Percentiles rank a stretch among this genome's conserved stretches.
phyloP scores from a whole-genome alignment of 495 filamentous ascomycete species.

The Aspergillus carlsbadensis region DNA sequence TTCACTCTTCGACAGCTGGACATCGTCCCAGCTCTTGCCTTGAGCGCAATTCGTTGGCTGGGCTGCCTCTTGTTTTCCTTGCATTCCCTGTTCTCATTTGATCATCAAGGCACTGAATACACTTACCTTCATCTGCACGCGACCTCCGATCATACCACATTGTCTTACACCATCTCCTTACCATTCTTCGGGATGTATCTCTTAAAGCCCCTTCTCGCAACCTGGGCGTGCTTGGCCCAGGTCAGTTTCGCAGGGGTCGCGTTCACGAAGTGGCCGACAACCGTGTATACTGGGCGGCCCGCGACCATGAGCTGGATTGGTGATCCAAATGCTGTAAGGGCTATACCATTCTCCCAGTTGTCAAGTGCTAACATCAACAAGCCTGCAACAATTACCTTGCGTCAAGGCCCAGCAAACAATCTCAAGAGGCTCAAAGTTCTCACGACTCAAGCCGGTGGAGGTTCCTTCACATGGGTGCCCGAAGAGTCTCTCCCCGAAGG shows the following conservation, averaged over 20 bases:
- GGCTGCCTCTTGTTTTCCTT: not conserved
- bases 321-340: slow-evolving; percentile 29
- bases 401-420: slow-evolving; percentile 38
- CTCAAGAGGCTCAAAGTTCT: slow-evolving; percentile 42
- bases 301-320: slow-evolving; percentile 44
- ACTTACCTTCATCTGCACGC: not conserved
- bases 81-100: not conserved
- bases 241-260: slow-evolving; percentile 33
- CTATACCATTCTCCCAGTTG: not conserved
- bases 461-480: slow-evolving; percentile 43
- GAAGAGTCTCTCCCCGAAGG: slow-evolving; percentile 34
- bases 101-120: not conserved
- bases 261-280: slow-evolving; percentile 45
- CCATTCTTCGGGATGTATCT: slow-evolving; percentile 28
- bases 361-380: slow-evolving; percentile 15
- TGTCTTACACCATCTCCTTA: slow-evolving; percentile 3
- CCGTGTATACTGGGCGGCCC: slow-evolving; percentile 38
- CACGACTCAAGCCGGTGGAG: slow-evolving; percentile 33
- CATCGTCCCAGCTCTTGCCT: not conserved
- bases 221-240: slow-evolving; percentile 30
- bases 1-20: not conserved
- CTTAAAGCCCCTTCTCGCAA: slow-evolving; percentile 30
- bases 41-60: not conserved
- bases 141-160: not conserved
- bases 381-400: slow-evolving; percentile 45